phyloP scores from a whole-genome alignment of 768 basidiomycete species.

The Neoboletus magnificus region DNA sequence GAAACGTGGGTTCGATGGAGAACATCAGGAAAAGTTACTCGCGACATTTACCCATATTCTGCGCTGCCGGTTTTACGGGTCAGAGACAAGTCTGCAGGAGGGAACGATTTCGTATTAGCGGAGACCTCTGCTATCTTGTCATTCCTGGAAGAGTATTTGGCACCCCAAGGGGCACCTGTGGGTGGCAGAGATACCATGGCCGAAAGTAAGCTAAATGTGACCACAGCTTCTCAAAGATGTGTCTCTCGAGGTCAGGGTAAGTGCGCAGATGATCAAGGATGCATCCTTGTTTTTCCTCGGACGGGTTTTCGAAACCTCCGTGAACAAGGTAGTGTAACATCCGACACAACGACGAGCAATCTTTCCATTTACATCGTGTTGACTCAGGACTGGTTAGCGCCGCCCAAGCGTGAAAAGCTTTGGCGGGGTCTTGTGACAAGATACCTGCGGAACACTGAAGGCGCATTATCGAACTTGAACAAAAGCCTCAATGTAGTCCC shows the following conservation, averaged over 20 bases:
- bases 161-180: constrained; percentile 12
- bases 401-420: constrained; percentile 21
- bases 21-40: constrained; percentile 11
- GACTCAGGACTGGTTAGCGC: constrained; percentile 21
- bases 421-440: constrained; percentile 14
- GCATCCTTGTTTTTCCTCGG: constrained; percentile 24
- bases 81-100: constrained; percentile 7
- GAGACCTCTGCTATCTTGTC: constrained; percentile 26
- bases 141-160: constrained; percentile 22
- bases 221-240: constrained; percentile 16
- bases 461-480: constrained; percentile 14
- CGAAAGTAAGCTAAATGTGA: not conserved
- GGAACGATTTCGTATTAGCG: constrained; percentile 16
- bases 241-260: constrained; percentile 15
- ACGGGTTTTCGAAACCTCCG: not conserved
- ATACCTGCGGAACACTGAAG: constrained; percentile 23
- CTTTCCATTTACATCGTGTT: not conserved
- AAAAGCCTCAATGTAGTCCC: constrained; percentile 12
- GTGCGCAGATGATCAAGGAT: constrained; percentile 22
- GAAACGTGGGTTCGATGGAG: constrained; percentile 17
- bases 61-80: constrained; percentile 25
- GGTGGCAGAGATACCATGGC: not conserved
- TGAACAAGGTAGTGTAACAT: constrained; percentile 9
- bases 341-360: not conserved
- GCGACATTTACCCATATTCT: constrained; percentile 23